phyloP scores from a whole-genome alignment of 1,284 basidiomycete species.

The Pascua guehoae region DNA sequence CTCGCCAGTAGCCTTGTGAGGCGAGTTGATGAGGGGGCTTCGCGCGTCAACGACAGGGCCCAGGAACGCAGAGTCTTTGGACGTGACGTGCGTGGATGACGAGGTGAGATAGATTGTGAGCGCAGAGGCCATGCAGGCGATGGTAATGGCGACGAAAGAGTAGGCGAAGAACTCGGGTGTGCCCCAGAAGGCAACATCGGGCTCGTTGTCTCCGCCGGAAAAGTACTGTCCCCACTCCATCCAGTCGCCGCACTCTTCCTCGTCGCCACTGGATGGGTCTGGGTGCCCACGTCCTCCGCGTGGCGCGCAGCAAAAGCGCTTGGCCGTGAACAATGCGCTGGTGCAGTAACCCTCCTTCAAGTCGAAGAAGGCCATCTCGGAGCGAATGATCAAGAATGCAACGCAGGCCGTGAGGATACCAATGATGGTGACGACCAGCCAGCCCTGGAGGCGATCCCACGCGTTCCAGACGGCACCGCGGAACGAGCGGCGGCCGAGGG shows the following conservation, averaged over 20 bases:
- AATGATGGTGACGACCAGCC: constrained; percentile 80
- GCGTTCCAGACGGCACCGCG: constrained; percentile 67
- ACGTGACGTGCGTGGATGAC: constrained; percentile 78
- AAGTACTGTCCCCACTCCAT: constrained; percentile 62
- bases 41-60: constrained; percentile 44
- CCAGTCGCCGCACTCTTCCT: constrained; percentile 66
- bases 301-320: constrained; percentile 71
- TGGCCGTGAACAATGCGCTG: constrained; percentile 67
- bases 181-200: constrained; percentile 26
- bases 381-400: constrained; percentile 81
- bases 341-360: constrained; percentile 86
- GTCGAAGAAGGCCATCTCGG: constrained; percentile 90
- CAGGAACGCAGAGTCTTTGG: constrained; percentile 76
- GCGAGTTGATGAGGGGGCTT: constrained; percentile 9
- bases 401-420: constrained; percentile 70
- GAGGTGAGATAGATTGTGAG: constrained; percentile 85
- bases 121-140: constrained; percentile 68
- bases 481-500: constrained; percentile 61
- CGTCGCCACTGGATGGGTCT: constrained; percentile 26
- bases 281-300: constrained; percentile 30
- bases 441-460: constrained; percentile 79
- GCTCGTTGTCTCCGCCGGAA: constrained; percentile 7
- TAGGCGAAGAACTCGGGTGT: constrained; percentile 65
- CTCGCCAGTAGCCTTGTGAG: constrained; percentile 21
- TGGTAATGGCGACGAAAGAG: constrained; percentile 68